A percentile compares a stretch with the other conserved stretches of the same genome.
Conservation (phyloP, 192 early-diverging fungal genomes). For the Rhizophagus clarus region DNA sequence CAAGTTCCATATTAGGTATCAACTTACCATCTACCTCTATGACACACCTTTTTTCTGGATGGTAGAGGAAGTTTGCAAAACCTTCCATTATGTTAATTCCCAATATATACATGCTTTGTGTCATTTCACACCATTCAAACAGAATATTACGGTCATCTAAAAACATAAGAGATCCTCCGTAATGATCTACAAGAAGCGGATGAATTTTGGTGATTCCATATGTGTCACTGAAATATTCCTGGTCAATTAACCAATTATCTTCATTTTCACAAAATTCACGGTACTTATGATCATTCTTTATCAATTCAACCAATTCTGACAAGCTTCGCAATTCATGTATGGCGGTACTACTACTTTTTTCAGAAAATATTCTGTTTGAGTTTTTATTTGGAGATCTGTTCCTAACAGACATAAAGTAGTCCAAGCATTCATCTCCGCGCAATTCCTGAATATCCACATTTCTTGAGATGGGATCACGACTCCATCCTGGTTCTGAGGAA, state of each 20-base stretch:
- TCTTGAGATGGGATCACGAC: not conserved
- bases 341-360: not conserved
- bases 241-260: not conserved
- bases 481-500: not conserved
- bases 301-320: not conserved
- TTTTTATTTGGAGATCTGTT: not conserved
- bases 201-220: not conserved
- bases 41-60: not conserved
- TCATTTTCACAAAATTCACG: not conserved
- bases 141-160: conserved; percentile 3
- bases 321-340: not conserved
- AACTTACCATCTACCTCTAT: not conserved
- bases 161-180: not conserved
- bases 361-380: not conserved
- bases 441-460: not conserved
- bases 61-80: not conserved
- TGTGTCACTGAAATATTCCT: not conserved
- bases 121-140: conserved; percentile 15
- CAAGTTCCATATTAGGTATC: not conserved
- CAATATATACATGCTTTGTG: not conserved
- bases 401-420: not conserved
- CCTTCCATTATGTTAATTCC: not conserved
- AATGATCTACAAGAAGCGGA: conserved; percentile 1
- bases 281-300: not conserved
- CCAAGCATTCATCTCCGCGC: not conserved